phyloP scores from a whole-genome alignment of 164 flowering plant species.

The Dillenia turbinata region DNA sequence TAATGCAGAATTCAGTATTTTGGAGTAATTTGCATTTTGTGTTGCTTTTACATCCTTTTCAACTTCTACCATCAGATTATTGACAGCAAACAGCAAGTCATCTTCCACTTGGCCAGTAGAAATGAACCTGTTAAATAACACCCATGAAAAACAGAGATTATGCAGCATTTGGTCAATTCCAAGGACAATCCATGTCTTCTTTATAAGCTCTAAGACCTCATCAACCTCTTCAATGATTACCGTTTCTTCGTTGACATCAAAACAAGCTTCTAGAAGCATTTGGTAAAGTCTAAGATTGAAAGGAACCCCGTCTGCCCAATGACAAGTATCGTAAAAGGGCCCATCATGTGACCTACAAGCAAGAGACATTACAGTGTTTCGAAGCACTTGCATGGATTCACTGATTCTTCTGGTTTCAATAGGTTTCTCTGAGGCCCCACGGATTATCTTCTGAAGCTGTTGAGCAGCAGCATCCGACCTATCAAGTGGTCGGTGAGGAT shows the following conservation, averaged over 20 bases:
- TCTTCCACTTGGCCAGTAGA: conserved; percentile 65
- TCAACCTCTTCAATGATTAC: conserved; percentile 76
- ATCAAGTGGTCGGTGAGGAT: conserved; percentile 57
- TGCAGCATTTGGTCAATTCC: conserved; percentile 79
- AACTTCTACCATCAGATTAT: conserved; percentile 55
- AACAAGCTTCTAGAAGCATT: conserved; percentile 74
- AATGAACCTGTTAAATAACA: conserved; percentile 63
- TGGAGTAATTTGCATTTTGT: conserved; percentile 45
- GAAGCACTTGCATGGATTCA: conserved; percentile 61
- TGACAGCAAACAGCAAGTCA: conserved; percentile 69
- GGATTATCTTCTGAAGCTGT: conserved; percentile 54
- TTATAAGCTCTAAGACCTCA: conserved; percentile 73
- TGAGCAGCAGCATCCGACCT: conserved; percentile 36
- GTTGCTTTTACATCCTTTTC: conserved; percentile 58
- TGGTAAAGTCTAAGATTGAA: conserved; percentile 68
- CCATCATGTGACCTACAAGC: conserved; percentile 73
- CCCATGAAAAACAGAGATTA: conserved; percentile 84
- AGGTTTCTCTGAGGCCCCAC: conserved; percentile 50
- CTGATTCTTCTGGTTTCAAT: conserved; percentile 61
- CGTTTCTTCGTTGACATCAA: conserved; percentile 70
- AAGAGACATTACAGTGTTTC: conserved; percentile 57
- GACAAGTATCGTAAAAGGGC: conserved; percentile 47
- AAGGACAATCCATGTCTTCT: conserved; percentile 84
- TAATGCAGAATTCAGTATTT: conserved; percentile 50
- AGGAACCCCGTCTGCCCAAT: conserved; percentile 95